Evolutionary conservation across 1,139 yeast species (phyloP).

Genomic region (Geotrichum reessii): DNA sequence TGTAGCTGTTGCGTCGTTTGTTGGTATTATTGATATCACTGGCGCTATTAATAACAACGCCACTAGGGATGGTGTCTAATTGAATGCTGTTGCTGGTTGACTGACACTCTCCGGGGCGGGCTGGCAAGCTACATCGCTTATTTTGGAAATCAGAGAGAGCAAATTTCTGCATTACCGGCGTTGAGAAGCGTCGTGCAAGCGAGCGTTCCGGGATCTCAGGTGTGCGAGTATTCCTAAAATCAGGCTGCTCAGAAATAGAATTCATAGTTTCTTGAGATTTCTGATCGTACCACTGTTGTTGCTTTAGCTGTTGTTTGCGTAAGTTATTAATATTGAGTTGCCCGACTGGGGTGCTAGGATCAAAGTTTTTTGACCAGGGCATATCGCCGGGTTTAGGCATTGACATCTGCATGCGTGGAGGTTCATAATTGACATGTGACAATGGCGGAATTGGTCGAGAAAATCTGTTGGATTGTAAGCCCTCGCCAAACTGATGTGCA

Average conservation of each 20-base stretch:
- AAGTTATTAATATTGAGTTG: neutral
- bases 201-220: conserved; percentile 3
- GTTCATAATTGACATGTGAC: neutral
- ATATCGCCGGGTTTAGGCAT: neutral
- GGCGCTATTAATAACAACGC: neutral
- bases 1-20: conserved; percentile 3
- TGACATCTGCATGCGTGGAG: neutral
- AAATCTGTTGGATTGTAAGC: neutral
- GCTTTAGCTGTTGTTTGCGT: neutral
- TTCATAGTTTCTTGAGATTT: neutral
- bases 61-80: neutral
- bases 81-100: neutral
- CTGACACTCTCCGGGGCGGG: neutral
- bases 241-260: neutral
- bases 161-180: neutral
- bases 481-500: neutral
- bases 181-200: neutral
- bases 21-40: neutral
- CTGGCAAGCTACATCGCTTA: neutral
- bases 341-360: neutral
- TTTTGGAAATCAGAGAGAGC: neutral
- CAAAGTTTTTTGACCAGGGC: neutral
- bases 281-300: neutral
- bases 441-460: neutral
- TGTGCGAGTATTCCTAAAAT: neutral